A percentile compares a stretch with the other conserved stretches of the same genome.
phyloP scores from a whole-genome alignment of 345 rosid genomes.

The Euphorbia pulcherrima region DNA sequence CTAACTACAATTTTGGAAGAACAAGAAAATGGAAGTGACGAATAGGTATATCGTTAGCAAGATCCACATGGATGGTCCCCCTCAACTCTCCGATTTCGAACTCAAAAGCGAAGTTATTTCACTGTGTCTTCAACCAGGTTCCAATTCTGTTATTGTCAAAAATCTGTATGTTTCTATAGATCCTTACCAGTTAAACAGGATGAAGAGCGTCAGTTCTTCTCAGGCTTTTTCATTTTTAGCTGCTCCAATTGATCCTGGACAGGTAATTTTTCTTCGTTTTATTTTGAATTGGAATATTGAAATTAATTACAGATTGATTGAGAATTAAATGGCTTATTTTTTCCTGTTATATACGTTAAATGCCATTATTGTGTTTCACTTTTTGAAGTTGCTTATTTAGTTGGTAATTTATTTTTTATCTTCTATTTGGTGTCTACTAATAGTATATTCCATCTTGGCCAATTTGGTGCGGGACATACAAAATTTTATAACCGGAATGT shows the following conservation, averaged over 20 bases:
- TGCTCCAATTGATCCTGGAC: constrained; percentile 30
- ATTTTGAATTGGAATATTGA: too few species aligned
- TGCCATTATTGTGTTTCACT: too few species aligned
- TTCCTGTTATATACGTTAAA: too few species aligned
- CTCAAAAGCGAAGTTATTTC: constrained; percentile 23
- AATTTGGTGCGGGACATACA: too few species aligned
- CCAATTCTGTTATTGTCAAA: constrained; percentile 35
- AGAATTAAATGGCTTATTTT: too few species aligned
- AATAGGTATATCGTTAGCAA: constrained; percentile 38
- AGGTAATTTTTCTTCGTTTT: constrained; percentile 21
- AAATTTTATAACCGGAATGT: too few species aligned
- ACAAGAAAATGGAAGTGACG: constrained; percentile 27
- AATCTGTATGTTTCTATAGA: constrained; percentile 52
- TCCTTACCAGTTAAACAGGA: constrained; percentile 54
- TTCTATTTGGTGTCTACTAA: too few species aligned
- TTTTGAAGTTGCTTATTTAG: too few species aligned
- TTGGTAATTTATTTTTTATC: too few species aligned
- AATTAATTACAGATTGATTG: too few species aligned
- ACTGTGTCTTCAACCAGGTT: constrained; percentile 26
- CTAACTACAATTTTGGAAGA: too few species aligned
- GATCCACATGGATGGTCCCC: constrained; percentile 33
- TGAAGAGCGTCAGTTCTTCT: constrained; percentile 43
- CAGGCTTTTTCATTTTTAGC: constrained; percentile 23
- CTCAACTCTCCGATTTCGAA: constrained; percentile 42
- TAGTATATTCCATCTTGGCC: too few species aligned